Conservation (phyloP, 2,329 filamentous ascomycete genomes). For the Neonectria punicea region DNA sequence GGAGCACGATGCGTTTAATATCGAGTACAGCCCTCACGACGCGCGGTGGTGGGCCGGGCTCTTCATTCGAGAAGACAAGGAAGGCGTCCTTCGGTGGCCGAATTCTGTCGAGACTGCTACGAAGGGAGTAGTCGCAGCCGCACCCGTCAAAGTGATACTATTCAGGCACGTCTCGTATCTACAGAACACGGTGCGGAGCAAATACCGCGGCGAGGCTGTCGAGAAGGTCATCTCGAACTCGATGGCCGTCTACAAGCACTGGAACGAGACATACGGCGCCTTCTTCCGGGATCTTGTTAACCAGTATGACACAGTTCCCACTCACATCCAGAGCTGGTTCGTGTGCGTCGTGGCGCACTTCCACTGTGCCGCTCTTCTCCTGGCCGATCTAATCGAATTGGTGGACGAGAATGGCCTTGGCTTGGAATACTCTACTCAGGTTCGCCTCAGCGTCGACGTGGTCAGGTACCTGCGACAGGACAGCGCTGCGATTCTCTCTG, state of each 20-base stretch:
- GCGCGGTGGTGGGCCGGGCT: conserved; percentile 48
- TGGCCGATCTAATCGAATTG: conserved; percentile 63
- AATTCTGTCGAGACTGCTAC: conserved; percentile 64
- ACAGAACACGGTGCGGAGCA: conserved; percentile 60
- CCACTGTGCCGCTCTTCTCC: conserved; percentile 65
- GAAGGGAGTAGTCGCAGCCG: conserved; percentile 60
- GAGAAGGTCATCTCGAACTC: conserved; percentile 61
- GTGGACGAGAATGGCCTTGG: conserved; percentile 55
- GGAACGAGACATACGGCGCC: conserved; percentile 61
- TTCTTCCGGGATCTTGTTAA: conserved; percentile 64
- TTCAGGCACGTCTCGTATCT: conserved; percentile 67
- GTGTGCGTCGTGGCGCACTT: conserved; percentile 67
- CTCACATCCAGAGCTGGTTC: conserved; percentile 69
- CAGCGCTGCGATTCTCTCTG: conserved; percentile 58
- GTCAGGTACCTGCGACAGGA: conserved; percentile 53
- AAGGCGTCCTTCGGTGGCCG: conserved; percentile 57
- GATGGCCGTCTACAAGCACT: conserved; percentile 63
- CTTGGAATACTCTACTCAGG: conserved; percentile 37
- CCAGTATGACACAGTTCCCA: conserved; percentile 60
- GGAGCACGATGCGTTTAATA: conserved; percentile 32
- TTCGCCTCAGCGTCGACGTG: conserved; percentile 46
- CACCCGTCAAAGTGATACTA: conserved; percentile 68
- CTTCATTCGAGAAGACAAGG: conserved; percentile 46
- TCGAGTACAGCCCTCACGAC: conserved; percentile 36
- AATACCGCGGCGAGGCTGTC: conserved; percentile 49